Base-by-base conservation (phyloP, 2,329 filamentous ascomycete species). In the Dothideomycetidae sp. region DNA sequence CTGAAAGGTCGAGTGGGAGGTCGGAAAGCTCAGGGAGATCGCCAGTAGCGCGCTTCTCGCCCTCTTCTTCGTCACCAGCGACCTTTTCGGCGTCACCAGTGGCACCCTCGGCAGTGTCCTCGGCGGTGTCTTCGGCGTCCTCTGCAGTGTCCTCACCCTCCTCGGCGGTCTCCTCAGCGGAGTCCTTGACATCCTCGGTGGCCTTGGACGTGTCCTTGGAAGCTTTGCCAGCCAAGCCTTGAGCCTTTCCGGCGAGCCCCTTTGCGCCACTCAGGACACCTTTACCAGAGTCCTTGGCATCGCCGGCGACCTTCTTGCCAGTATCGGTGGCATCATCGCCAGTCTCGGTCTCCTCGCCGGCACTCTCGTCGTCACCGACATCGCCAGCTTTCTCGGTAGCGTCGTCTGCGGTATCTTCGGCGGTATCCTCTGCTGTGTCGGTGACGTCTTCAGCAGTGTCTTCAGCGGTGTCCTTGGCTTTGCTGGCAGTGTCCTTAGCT, bases 371-470 rank as follows among this genome's bases (percentile, higher is more conserved):
- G 18, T 62, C 62, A n/a, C 57, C 58, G 23, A 63, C 64, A 46
- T 62, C 60, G 43, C 59, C 61, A 46, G 63, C 61, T 13, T 66
- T 57, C 39, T 60, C 61, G 33, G 62, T 59, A 28, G 61, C 62
- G 41, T 59, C 59, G 42, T 56, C 59, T 33, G 53, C 51, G 31
- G 53, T 43, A 19, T 46, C 42, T 28, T 58, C 51, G 14, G 45
- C 41, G 18, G 42, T 40, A 44, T 50, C 52, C 37, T 53, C 50
- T 17, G 50, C 50, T 34, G 56, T 53, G 26, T 53, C 55, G 29
- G 54, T 47, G 16, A 45, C 50, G 33, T 56, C 41, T 13, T 50
- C 47, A 35, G 52, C 43, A 37, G 46, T 46, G 28, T 50, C 48
- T 14, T 48, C 44, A 31, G 39, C 37, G 18, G 39, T 37, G 31